Percentiles rank a stretch among this genome's conserved stretches.
phyloP scores from a whole-genome alignment of 441 rosid species.

The Manihot esculenta region DNA sequence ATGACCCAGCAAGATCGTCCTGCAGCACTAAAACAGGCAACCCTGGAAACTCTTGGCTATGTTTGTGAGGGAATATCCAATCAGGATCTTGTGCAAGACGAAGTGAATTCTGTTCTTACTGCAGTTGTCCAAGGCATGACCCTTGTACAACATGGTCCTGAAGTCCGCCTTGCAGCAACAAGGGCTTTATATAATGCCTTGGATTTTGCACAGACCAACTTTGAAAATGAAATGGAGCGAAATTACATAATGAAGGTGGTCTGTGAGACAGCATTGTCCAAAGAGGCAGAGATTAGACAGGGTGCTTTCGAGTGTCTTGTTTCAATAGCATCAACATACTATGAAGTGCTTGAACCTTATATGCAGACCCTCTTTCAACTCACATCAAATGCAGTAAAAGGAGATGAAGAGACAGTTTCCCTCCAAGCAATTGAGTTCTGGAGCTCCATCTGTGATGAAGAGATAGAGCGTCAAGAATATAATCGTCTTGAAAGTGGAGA shows the following conservation, averaged over 20 bases:
- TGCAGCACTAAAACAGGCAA: constrained; percentile 72
- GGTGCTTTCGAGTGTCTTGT: constrained; percentile 95
- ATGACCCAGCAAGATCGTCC: constrained; percentile 71
- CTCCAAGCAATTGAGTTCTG: constrained; percentile 94
- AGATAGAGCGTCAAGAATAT: constrained; percentile 83
- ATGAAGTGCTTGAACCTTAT: constrained; percentile 78
- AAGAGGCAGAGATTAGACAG: constrained; percentile 81
- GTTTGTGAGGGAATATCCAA: constrained; percentile 89
- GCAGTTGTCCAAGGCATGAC: constrained; percentile 98
- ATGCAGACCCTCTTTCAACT: constrained; percentile 82
- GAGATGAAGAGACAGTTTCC: constrained; percentile 86
- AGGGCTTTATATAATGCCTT: constrained; percentile 78
- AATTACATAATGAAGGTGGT: constrained; percentile 88
- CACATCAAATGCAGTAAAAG: constrained; percentile 84
- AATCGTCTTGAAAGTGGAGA: constrained; percentile 58
- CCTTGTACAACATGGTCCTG: constrained; percentile 57
- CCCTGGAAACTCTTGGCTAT: constrained; percentile 87
- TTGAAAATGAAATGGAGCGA: constrained; percentile 91
- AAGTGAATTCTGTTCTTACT: constrained; percentile 81
- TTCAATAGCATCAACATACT: constrained; percentile 84
- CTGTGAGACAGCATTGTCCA: constrained; percentile 80
- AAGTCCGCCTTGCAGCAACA: constrained; percentile 86
- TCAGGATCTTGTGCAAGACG: constrained; percentile 75
- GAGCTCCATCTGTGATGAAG: constrained; percentile 97
- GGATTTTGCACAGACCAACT: constrained; percentile 87